Evolutionary conservation across 2,329 filamentous ascomycete genomes (phyloP), one percentile per base, ranked within the genome.

Genomic region (Trichoderma asperellum): DNA sequence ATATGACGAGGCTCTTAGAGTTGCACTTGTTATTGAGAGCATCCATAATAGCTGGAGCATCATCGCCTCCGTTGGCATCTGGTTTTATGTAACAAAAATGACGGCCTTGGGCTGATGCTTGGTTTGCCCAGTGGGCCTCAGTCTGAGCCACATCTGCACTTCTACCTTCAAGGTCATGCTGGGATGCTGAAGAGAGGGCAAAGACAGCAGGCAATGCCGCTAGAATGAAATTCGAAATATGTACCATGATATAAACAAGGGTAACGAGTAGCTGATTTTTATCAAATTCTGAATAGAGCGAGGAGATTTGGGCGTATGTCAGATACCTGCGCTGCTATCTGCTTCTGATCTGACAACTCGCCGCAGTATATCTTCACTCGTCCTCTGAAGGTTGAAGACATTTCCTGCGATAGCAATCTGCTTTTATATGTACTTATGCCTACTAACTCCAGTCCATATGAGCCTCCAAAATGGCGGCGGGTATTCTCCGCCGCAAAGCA

Each of bases 1-100:
- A 73, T 47, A 79, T 76, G 32, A 81, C 71, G 52, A 79, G 72
- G 49, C 76, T 74, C 35, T 75, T 75, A 27, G 57, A 67, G 2
- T 75, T 74, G 69, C 79, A 81, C 3, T 74, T 56, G 5, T 73
- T 40, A 56, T 77, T 79, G 64, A 81, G 76, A 2, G 78, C 77
- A 5, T 75, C 58, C n/a, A 75, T 70, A 29, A 81, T 78, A 12
- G 72, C 72, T 1, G 74, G 75, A 5, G 76, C 77, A 62, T 80
- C 77, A 68, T 81, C 79, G 2, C 72, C 74, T 1, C 74, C 77
- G 5, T 74, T 16, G 18, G 37, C 27, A 21, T 72, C 29, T 1
- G 78, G 77, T 37, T 74, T 21, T 47, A 81, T 53, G 56, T 79
- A 70, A 73, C 77, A 76, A 32, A 79, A 67, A 52, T 75, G 70